Percentiles rank a stretch among this genome's conserved stretches.
Conservation (phyloP, 257 asterid genomes). For the Plectranthus barbatus region DNA sequence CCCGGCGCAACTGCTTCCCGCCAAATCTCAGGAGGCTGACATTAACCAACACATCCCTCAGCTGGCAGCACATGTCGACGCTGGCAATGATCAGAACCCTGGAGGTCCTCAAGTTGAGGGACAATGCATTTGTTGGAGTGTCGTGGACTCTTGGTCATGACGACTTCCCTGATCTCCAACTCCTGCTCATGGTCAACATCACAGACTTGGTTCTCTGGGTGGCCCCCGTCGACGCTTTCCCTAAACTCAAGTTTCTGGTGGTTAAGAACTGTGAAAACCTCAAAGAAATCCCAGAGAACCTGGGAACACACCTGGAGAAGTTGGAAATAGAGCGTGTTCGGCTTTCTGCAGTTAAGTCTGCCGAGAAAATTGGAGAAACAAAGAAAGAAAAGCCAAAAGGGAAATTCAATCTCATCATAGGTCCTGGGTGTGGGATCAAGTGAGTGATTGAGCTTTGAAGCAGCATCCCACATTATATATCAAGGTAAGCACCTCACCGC, state of each 20-base stretch:
- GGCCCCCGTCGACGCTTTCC: slow-evolving; percentile 14
- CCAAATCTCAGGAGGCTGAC: slow-evolving; percentile 24
- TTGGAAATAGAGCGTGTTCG: slow-evolving; percentile 13
- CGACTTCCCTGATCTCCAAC: slow-evolving; percentile 8
- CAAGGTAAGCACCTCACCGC: no score
- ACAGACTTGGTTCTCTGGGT: slow-evolving; percentile 24
- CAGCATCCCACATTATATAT: no score
- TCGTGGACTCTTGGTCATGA: slow-evolving; percentile 4
- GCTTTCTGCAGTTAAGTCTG: neutral
- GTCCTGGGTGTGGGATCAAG: no score
- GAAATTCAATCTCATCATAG: neutral
- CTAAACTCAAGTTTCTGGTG: slow-evolving; percentile 15
- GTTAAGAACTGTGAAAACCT: slow-evolving; percentile 21
- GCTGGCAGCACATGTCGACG: slow-evolving; percentile 24
- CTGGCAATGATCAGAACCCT: slow-evolving; percentile 19
- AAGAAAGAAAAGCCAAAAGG: neutral
- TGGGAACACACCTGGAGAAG: slow-evolving; percentile 15
- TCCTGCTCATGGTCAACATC: slow-evolving; percentile 14
- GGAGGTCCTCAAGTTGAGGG: slow-evolving; percentile 31
- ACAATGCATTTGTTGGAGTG: slow-evolving; percentile 26
- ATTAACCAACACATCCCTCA: slow-evolving; percentile 11
- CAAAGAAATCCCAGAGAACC: slow-evolving; percentile 13
- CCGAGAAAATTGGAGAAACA: neutral
- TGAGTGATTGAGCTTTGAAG: no score
- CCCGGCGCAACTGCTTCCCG: slow-evolving; percentile 17